These are phyloP conservation scores for Colletotrichum musicola DNA, from an alignment of 2,329 filamentous ascomycete species.

Conservation along the genomic window DNA sequence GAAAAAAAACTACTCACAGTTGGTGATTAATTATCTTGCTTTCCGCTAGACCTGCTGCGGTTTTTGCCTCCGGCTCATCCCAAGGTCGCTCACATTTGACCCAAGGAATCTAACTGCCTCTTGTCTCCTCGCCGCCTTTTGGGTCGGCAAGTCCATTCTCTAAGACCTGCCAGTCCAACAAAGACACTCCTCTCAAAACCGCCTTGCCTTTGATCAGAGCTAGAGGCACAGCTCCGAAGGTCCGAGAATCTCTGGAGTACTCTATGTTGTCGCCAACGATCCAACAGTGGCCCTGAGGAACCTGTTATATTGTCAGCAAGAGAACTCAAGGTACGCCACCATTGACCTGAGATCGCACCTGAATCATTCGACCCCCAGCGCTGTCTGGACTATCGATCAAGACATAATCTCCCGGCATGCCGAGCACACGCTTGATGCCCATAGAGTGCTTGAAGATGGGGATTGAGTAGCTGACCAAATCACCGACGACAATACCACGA, in stretches of 20 bases:
- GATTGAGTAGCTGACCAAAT: slow-evolving; percentile 83
- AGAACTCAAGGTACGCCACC: background rate
- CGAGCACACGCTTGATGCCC: slow-evolving; percentile 84
- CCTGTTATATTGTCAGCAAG: slow-evolving; percentile 60
- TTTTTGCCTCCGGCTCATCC: background rate
- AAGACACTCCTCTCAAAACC: background rate
- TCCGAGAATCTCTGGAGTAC: slow-evolving; percentile 86
- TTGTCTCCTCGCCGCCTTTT: slow-evolving; percentile 27
- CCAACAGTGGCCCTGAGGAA: slow-evolving; percentile 94
- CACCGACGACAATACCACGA: slow-evolving; percentile 77
- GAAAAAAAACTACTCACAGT: slow-evolving; percentile 16
- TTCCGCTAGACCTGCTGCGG: background rate
- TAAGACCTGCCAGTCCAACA: slow-evolving; percentile 63
- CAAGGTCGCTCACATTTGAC: background rate
- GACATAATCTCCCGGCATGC: slow-evolving; percentile 83
- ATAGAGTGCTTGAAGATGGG: slow-evolving; percentile 72
- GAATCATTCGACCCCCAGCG: slow-evolving; percentile 65
- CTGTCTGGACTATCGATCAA: slow-evolving; percentile 71
- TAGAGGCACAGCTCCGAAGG: slow-evolving; percentile 88
- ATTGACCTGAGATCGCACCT: slow-evolving; percentile 60
- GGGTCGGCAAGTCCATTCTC: slow-evolving; percentile 56
- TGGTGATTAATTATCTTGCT: slow-evolving; percentile 11
- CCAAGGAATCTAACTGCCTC: background rate
- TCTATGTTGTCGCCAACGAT: slow-evolving; percentile 88
- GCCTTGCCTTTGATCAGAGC: slow-evolving; percentile 85